Evolutionary conservation across 805 yeast species (phyloP).

Genomic region (Metschnikowia lochheadii): DNA sequence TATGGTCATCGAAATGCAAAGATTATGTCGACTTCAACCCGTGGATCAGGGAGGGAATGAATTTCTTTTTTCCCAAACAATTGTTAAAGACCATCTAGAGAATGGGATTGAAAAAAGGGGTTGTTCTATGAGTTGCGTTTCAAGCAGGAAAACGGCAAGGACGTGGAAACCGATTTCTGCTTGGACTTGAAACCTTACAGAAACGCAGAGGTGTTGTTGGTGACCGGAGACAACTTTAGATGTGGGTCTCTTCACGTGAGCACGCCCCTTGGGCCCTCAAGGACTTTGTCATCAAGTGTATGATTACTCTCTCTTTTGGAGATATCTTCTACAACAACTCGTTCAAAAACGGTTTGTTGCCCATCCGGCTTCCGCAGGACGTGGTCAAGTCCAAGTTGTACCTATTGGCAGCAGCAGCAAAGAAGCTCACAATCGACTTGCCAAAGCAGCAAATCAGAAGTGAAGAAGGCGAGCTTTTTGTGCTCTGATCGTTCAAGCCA

Average conservation of each 20-base stretch:
- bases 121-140: slow-evolving; percentile 90
- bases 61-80: slow-evolving; percentile 65
- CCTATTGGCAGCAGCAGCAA: slow-evolving; percentile 77
- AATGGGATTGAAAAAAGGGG: slow-evolving; percentile 83
- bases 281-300: slow-evolving; percentile 93
- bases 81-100: slow-evolving; percentile 96
- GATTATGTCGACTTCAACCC: too few relatives aligned
- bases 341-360: slow-evolving; percentile 90
- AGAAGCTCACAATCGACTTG: slow-evolving; percentile 71
- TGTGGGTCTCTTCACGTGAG: slow-evolving; percentile 96
- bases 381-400: slow-evolving; percentile 65
- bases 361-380: slow-evolving; percentile 87
- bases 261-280: slow-evolving; percentile 99
- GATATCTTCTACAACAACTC: slow-evolving; percentile 98
- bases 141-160: slow-evolving; percentile 61
- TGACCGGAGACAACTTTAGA: slow-evolving; percentile 96
- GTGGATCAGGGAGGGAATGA: too few relatives aligned
- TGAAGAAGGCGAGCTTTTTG: slow-evolving; percentile 52
- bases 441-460: slow-evolving; percentile 82
- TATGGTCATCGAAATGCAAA: too few relatives aligned
- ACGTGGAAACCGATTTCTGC: slow-evolving; percentile 79
- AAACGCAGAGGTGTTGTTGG: slow-evolving; percentile 76
- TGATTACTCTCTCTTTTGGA: slow-evolving; percentile 97
- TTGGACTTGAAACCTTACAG: slow-evolving; percentile 83
- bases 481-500: too few relatives aligned